A percentile compares a stretch with the other conserved stretches of the same genome.
These are phyloP conservation scores for Aleurites moluccanus DNA, from an alignment of 441 rosid genomes.

Conservation along the genomic window DNA sequence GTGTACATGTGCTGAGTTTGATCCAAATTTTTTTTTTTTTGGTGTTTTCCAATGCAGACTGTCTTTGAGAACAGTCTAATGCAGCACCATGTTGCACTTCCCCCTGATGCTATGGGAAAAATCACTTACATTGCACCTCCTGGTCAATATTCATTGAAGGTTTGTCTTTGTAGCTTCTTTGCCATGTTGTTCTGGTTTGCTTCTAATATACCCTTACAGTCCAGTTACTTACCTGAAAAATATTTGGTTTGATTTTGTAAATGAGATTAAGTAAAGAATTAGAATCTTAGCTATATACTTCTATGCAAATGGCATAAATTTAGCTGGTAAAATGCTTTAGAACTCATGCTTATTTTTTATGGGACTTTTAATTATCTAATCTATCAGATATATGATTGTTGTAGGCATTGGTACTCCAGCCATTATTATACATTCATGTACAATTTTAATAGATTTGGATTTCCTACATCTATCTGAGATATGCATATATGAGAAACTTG, in stretches of 20 bases:
- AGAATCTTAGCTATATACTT: not conserved
- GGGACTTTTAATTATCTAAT: not conserved
- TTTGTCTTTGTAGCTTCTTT: conserved; percentile 31
- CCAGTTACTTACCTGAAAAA: not conserved
- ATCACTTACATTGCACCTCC: conserved; percentile 86
- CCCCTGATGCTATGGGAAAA: conserved; percentile 99
- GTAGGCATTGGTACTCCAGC: not conserved
- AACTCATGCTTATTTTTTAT: not conserved
- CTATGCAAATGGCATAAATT: not conserved
- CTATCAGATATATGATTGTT: not conserved
- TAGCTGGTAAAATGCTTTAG: not conserved
- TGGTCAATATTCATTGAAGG: conserved; percentile 98
- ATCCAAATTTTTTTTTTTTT: conserved; percentile 11
- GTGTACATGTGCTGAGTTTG: conserved; percentile 2
- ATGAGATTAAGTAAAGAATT: not conserved
- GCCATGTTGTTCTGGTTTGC: not conserved
- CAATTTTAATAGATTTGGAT: not conserved
- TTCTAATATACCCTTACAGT: not conserved
- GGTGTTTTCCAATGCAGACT: conserved; percentile 51
- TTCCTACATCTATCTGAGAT: conserved; percentile 1
- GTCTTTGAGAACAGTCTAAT: conserved; percentile 95
- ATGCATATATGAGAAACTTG: not conserved
- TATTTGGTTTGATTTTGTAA: not conserved
- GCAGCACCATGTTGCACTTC: conserved; percentile 88
- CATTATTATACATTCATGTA: no score